A percentile compares a stretch with the other conserved stretches of the same genome.
Evolutionary conservation across 108 stramenopile species (phyloP).

Genomic region (Conticribra weissflogii): DNA sequence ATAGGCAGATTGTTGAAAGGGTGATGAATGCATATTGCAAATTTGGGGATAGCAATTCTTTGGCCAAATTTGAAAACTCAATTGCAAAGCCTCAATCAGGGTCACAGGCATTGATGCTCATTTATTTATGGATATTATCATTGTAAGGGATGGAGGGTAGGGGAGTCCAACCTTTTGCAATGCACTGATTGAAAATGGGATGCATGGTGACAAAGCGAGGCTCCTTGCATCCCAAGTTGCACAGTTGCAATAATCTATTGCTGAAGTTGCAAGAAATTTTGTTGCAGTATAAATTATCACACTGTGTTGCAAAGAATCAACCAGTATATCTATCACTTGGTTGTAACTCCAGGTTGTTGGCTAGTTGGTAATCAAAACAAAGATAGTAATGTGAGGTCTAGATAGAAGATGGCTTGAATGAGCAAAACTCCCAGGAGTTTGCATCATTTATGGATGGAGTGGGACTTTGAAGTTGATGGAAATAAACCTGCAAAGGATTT

Average conservation of each 20-base stretch:
- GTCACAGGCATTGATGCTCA: constrained; percentile 6
- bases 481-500: constrained; percentile 39
- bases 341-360: background rate
- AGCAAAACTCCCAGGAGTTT: constrained; percentile 18
- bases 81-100: background rate
- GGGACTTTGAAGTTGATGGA: constrained; percentile 34
- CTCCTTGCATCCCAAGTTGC: background rate
- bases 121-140: constrained; percentile 9
- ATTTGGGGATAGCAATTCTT: constrained; percentile 3
- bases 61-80: background rate
- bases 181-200: background rate
- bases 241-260: background rate
- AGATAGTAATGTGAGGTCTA: no score
- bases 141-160: background rate
- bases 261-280: background rate
- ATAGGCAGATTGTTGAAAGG: constrained; percentile 4
- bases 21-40: background rate
- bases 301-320: background rate
- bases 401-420: background rate
- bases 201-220: background rate
- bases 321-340: background rate
- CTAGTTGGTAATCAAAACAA: background rate
- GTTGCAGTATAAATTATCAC: background rate
- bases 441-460: constrained; percentile 46
- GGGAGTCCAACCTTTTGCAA: background rate